Conservation (phyloP, 2,329 filamentous ascomycete species). For the Purpureocillium lavendulum region DNA sequence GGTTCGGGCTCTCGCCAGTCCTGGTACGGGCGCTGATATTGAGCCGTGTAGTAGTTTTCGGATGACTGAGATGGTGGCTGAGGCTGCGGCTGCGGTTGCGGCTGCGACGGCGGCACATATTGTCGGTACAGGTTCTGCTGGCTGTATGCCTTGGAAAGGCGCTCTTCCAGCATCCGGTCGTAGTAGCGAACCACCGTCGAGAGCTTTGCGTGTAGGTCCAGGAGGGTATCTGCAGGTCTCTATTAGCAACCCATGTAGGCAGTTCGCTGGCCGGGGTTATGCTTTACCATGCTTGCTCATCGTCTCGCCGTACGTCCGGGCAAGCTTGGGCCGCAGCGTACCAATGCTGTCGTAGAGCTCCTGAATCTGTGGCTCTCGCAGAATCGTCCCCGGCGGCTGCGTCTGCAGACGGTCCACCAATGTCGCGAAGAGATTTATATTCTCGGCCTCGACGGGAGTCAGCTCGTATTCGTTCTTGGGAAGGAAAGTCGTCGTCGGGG, state of each 20-base stretch:
- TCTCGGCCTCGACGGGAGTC: constrained; percentile 87
- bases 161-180: constrained; percentile 94
- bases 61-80: constrained; percentile 53
- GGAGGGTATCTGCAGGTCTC: constrained; percentile 62
- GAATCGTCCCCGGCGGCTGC: constrained; percentile 87
- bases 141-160: constrained; percentile 84
- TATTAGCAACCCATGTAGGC: no score
- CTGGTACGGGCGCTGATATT: constrained; percentile 39
- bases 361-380: constrained; percentile 96
- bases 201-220: constrained; percentile 90
- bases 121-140: constrained; percentile 68
- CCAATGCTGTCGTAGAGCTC: constrained; percentile 97
- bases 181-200: constrained; percentile 97
- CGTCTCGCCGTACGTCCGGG: constrained; percentile 92
- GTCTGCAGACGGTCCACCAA: constrained; percentile 91
- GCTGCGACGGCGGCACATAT: constrained; percentile 42
- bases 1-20: no score
- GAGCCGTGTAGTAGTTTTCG: constrained; percentile 77
- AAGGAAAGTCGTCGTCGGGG: constrained; percentile 42
- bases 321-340: constrained; percentile 84
- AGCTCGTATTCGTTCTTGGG: constrained; percentile 93
- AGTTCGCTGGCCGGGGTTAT: no score
- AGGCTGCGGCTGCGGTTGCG: constrained; percentile 59
- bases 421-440: constrained; percentile 93
- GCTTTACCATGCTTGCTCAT: constrained; percentile 95